Evolutionary conservation across 768 basidiomycete genomes (phyloP), one percentile per base, ranked within the genome.

Genomic region (Imleria badia): DNA sequence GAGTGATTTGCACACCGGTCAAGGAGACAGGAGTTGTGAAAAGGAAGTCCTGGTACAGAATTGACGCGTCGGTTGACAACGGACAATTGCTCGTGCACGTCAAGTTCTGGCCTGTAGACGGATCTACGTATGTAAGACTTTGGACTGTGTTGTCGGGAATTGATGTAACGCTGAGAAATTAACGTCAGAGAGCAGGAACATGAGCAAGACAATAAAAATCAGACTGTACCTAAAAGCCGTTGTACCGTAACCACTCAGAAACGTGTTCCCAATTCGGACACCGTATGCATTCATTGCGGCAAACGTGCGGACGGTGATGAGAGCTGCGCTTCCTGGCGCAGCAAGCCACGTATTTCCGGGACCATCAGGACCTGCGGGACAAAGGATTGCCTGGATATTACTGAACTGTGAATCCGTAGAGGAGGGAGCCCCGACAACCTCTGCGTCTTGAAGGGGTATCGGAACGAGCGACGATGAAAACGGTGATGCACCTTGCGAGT

Each of bases 21-120:
- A 98, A 81, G n/a, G 77, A 73, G 33, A 82, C 67, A 7, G 80
- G 71, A 9, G 70, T 67, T 46, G 78, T 71, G 69, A 98, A 98
- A 39, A 97, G 74, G 74, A 97, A 99, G 71, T 99, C 97, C 70
- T 98, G 94, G 67, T 93, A 98, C 1, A 83, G 79, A 52, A 98
- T 72, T 12, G 83, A 79, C 3, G 89, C 69, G 67, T 97, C 83
- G 42, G 84, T 84, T 6, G 84, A 83, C 38, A 99, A 78, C 0
- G 94, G 92, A 69, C 97, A 99, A 20, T 77, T 73, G 48, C 80
- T 73, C 10, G 85, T 77, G 72, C 97, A 99, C 0, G 92, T 91
- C 59, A 76, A 71, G 61, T 88, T 91, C 65, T 87, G 76, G 39
- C 86, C 85, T 12, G 86, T 89, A 0, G 75, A 70, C 1, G 91